Conservation (phyloP, 1,284 basidiomycete species). For the Papiliotrema laurentii region DNA sequence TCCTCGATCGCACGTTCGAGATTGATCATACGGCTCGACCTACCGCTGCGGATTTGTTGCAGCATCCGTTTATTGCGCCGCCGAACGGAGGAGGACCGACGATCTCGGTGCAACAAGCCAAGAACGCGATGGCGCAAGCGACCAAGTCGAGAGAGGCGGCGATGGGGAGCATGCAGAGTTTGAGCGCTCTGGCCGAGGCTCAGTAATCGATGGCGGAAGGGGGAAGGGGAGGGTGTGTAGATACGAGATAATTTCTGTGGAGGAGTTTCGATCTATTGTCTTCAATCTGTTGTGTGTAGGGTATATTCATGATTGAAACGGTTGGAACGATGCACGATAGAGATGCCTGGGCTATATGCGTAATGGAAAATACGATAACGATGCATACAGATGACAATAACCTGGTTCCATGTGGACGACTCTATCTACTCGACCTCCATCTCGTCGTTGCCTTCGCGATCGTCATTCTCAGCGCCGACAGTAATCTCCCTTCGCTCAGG, state of each 20-base stretch:
- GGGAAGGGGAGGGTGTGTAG: no score
- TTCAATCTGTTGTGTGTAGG: no score
- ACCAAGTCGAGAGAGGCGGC: conserved; percentile 15
- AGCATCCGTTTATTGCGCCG: conserved; percentile 64
- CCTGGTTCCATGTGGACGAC: no score
- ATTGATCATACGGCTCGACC: conserved; percentile 78
- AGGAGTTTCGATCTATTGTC: no score
- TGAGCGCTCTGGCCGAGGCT: conserved; percentile 7
- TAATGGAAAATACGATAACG: no score
- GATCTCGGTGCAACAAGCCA: conserved; percentile 20
- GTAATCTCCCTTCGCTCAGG: conserved; percentile 1
- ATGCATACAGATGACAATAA: no score
- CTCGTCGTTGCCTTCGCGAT: conserved; percentile 29
- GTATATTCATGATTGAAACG: no score
- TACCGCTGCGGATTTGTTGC: conserved; percentile 67
- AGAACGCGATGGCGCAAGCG: conserved; percentile 28
- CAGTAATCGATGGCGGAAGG: neutral
- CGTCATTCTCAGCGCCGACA: conserved; percentile 11
- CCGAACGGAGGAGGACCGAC: neutral
- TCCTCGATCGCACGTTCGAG: conserved; percentile 79
- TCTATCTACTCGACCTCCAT: conserved; percentile 24
- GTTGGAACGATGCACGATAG: no score
- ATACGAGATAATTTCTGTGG: no score
- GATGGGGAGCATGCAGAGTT: conserved; percentile 16
- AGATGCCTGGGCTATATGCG: no score